Conservation (phyloP, 1,139 yeast species). For the Zygosaccharomyces pseudobailii region DNA sequence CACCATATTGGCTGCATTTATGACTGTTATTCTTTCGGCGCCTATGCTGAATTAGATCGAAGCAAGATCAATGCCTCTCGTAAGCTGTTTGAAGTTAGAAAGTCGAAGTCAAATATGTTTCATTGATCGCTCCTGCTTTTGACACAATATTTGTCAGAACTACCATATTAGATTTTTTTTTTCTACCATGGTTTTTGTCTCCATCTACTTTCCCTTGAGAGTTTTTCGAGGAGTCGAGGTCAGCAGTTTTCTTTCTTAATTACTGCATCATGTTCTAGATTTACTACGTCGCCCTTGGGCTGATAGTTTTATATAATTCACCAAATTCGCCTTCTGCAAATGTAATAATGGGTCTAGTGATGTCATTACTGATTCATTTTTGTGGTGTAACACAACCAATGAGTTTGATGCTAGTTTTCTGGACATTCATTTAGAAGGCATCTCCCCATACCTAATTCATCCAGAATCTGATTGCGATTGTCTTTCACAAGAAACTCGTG, state of each 20-base stretch:
- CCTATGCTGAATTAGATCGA: constrained; percentile 57
- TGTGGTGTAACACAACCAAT: constrained; percentile 58
- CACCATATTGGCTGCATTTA: constrained; percentile 48
- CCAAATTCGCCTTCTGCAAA: constrained; percentile 60
- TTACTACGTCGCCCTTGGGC: constrained; percentile 50
- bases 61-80: constrained; percentile 50
- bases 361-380: constrained; percentile 49
- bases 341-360: constrained; percentile 46
- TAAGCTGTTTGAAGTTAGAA: constrained; percentile 55
- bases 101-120: constrained; percentile 55
- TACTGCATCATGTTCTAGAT: constrained; percentile 42
- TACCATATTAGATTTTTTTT: constrained; percentile 46
- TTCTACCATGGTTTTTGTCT: constrained; percentile 45
- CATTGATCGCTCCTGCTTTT: constrained; percentile 56
- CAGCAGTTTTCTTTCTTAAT: constrained; percentile 49
- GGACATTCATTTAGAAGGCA: constrained; percentile 62
- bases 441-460: constrained; percentile 67
- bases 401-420: constrained; percentile 52
- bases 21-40: constrained; percentile 46
- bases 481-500: constrained; percentile 52
- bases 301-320: constrained; percentile 47
- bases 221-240: constrained; percentile 43
- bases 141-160: constrained; percentile 47
- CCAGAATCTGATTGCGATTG: constrained; percentile 47
- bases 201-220: constrained; percentile 53